Conservation (phyloP, 225 moss, liverwort and hornwort species). For the Straminergon stramineum region DNA sequence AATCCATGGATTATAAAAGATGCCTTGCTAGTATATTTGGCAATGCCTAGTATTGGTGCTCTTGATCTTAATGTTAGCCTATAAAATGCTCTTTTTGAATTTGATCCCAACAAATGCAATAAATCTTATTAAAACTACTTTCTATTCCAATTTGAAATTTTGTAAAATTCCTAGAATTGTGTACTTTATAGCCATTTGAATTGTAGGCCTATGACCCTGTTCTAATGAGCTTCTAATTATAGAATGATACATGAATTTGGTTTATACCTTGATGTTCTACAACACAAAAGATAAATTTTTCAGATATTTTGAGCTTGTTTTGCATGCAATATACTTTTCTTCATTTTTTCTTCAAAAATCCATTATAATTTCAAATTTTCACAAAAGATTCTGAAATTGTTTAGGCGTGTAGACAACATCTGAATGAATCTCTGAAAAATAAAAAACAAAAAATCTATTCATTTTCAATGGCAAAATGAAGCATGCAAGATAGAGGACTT, state of each 20-base stretch:
- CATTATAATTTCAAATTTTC: neutral
- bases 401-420: accelerated
- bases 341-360: too few species aligned
- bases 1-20: neutral
- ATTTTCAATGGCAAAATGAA: neutral
- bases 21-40: neutral
- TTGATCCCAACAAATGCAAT: neutral
- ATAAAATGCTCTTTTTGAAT: neutral
- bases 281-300: too few species aligned
- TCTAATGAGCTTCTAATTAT: neutral
- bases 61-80: neutral
- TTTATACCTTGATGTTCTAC: neutral
- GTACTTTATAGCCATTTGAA: neutral
- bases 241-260: neutral
- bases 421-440: neutral
- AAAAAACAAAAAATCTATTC: neutral
- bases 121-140: neutral
- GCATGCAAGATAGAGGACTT: neutral
- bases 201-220: accelerated
- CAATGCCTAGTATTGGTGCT: neutral
- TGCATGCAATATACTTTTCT: neutral
- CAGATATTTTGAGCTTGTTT: neutral
- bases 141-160: neutral
- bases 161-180: neutral
- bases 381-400: too few species aligned